Base-by-base conservation (phyloP, 2,329 filamentous ascomycete species). In the Colletotrichum magnum region DNA sequence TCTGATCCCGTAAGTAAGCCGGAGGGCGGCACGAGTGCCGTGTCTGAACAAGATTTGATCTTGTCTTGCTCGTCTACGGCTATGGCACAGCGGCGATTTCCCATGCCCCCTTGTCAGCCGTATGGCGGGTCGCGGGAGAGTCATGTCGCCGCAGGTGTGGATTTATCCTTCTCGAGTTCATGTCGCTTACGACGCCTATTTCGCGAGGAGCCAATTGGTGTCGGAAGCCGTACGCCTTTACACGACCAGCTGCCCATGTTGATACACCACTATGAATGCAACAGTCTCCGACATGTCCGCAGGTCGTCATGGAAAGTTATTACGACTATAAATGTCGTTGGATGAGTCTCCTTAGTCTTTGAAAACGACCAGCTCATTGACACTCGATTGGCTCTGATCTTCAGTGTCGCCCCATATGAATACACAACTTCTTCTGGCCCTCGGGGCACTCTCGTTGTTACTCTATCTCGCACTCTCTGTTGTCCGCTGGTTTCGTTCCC, bases 401-500 rank as follows among this genome's bases (percentile, higher is more conserved):
- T 24, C 21, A 12, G 32, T 36, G 32, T 36, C 1, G 32, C 32
- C 9, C 32, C 5, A 36, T 36, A 68, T 68, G 58, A 58, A 45
- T 18, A 26, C 36, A 5, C 51, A 68, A 39, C 43, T 58, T 4
- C 16, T 58, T 6, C 21, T 68, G 7, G 32, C 52, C 12, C 2
- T 53, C 2, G 26, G 16, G 12, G 64, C 24, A 0, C 10, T 47
- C 12, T 32, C 45, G 6, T 0, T 58, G 0, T 15, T 64, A 4
- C 45, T 39, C 2, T 28, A 57, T 15, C 21, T 52, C 13, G 16
- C 21, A 4, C 6, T 26, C 24, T 18, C 52, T 2, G 13, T 64
- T 15, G 21, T 58, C n/a, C 24, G 16, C 6, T 68, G 64, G 58
- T 12, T 64, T 36, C 58, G 66, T 47, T 75, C 73, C 36, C 74